These are phyloP conservation scores for Perkinsus marinus DNA, from an alignment of 169 alveolate species.

Conservation along the genomic window DNA sequence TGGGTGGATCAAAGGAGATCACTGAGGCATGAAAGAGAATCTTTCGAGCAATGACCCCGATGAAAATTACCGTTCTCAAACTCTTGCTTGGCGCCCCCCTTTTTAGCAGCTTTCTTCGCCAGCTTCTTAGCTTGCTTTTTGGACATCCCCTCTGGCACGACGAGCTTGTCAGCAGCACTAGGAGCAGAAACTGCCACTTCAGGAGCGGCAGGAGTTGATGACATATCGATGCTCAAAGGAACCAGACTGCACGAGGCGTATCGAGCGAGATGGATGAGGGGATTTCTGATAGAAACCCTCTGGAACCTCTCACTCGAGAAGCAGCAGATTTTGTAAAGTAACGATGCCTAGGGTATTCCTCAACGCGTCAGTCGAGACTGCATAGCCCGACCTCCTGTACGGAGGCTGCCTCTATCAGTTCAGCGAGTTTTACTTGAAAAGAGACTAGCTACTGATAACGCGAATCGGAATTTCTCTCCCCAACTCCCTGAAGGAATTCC, in stretches of 20 bases:
- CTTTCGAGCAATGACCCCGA: not conserved
- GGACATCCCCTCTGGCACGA: not conserved
- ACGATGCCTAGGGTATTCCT: too few species aligned
- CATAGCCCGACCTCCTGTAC: too few species aligned
- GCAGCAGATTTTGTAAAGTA: not conserved
- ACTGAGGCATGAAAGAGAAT: not conserved
- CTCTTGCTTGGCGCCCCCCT: not conserved
- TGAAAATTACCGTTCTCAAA: not conserved
- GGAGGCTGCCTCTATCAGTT: too few species aligned
- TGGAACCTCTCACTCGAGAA: not conserved
- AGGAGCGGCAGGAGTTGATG: not conserved
- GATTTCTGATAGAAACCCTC: not conserved
- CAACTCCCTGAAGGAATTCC: not conserved
- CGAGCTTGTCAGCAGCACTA: not conserved
- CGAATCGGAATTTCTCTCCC: not conserved
- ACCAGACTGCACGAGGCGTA: not conserved
- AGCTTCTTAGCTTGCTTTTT: not conserved
- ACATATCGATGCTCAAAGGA: not conserved
- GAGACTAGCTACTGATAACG: too few species aligned
- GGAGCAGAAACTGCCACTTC: not conserved
- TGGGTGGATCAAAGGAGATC: slow-evolving; percentile 16
- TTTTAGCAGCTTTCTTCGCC: not conserved
- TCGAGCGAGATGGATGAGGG: not conserved
- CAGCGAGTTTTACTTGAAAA: too few species aligned
- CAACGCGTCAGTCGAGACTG: too few species aligned